Conservation (phyloP, 2,329 filamentous ascomycete species). For the Pyrenophora teres region DNA sequence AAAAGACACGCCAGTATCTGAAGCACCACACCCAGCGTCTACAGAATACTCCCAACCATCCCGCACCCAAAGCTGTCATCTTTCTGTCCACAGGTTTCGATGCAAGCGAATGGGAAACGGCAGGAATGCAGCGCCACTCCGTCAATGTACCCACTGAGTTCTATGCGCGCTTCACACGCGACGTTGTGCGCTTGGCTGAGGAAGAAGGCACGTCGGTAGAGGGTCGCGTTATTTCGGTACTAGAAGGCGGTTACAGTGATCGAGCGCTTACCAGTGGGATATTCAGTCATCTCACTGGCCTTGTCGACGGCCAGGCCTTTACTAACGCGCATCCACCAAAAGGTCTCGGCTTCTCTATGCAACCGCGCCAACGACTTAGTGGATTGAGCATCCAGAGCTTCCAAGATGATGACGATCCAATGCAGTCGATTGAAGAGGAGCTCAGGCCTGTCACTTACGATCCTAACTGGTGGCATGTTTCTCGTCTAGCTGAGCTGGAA, state of each 20-base stretch:
- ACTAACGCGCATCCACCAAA: conserved; percentile 40
- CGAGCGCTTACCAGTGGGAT: conserved; percentile 86
- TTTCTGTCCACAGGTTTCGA: conserved; percentile 97
- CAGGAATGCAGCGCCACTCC: conserved; percentile 92
- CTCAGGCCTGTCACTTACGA: conserved; percentile 43
- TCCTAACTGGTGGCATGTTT: conserved; percentile 52
- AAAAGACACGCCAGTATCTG: conserved; percentile 82
- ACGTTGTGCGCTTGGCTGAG: conserved; percentile 79
- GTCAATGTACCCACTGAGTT: conserved; percentile 97
- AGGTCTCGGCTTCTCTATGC: conserved; percentile 64
- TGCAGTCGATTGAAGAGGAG: conserved; percentile 27
- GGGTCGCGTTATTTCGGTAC: conserved; percentile 85
- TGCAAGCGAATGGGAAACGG: conserved; percentile 90
- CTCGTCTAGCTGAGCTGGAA: conserved; percentile 40
- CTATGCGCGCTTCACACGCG: conserved; percentile 86
- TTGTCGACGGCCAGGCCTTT: conserved; percentile 62
- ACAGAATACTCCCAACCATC: conserved; percentile 59
- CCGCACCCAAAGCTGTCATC: conserved; percentile 78
- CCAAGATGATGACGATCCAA: conserved; percentile 23
- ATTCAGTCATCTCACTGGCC: conserved; percentile 84
- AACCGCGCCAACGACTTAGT: conserved; percentile 52
- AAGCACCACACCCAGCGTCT: conserved; percentile 71
- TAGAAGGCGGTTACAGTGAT: conserved; percentile 96
- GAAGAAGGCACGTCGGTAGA: conserved; percentile 79
- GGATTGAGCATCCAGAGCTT: conserved; percentile 46